Percentiles rank a stretch among this genome's conserved stretches.
phyloP scores from a whole-genome alignment of 73 alveolate species.

The Paramecium tetraurelia region DNA sequence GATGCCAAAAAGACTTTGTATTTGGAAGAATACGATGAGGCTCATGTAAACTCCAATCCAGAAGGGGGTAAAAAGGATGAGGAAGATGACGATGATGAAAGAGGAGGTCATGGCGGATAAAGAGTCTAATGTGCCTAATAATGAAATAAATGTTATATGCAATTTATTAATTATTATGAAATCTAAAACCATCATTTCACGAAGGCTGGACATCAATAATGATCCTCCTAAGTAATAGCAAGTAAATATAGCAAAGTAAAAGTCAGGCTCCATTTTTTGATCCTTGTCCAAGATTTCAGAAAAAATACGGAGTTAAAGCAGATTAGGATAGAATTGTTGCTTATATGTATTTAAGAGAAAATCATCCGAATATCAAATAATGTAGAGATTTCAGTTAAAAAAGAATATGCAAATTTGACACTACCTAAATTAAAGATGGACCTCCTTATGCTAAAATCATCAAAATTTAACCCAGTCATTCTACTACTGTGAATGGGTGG shows the following conservation, averaged over 20 bases:
- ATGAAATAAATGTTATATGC: conserved; percentile 31
- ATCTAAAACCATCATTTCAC: neutral
- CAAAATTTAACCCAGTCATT: neutral
- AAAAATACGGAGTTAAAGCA: neutral
- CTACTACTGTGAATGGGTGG: neutral
- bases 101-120: conserved; percentile 33
- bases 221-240: neutral
- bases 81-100: conserved; percentile 56
- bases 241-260: neutral
- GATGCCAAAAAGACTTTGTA: conserved; percentile 2
- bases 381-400: neutral
- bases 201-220: neutral
- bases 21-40: conserved; percentile 41
- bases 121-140: conserved; percentile 65
- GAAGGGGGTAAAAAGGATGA: conserved; percentile 59
- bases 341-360: neutral
- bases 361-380: neutral
- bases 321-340: neutral
- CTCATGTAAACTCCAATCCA: conserved; percentile 47
- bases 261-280: neutral
- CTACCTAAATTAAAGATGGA: neutral
- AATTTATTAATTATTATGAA: neutral
- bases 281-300: conserved; percentile 9
- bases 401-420: neutral
- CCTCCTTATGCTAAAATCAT: neutral